Base-by-base conservation (phyloP, 306 rosid genomes). In the Inga oerstediana region DNA sequence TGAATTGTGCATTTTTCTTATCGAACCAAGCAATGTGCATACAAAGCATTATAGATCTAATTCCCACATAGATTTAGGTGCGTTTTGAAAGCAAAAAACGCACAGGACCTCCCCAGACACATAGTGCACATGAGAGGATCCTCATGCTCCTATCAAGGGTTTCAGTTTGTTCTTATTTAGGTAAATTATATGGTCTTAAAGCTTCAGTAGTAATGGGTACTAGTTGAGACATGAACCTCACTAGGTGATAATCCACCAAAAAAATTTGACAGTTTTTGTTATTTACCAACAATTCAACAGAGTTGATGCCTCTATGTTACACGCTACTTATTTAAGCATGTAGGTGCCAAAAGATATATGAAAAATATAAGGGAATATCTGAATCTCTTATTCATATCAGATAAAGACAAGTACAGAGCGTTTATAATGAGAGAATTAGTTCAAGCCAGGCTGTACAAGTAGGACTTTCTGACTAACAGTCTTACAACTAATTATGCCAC, bases 121-220 rank as follows among this genome's bases (percentile, higher is more conserved):
- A 10, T 10, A 3, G 24, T 54, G 61, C 61, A 54, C 10, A 16
- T 16, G 22, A 19, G 10, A 54, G 22, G 12, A 56, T 20, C 62
- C 62, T 56, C 62, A 56, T 56, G 62, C 27, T 56, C n/a, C 62
- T 56, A 56, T 2, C 15, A 43, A 41, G 39, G 84, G 61, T 79
- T 70, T 79, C 59, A 10, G 70, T 69, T 79, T 35, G 2, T 70
- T 70, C 73, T n/a, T 19, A 32, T 72, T 44, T 32, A 44, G 64
- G 67, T 20, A 34, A 35, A 58, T 66, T 9, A 54, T 22, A 41
- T 52, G 82, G 46, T 32, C 30, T 17, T 3, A 34, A 32, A 7
- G 48, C 46, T 72, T 59, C 45, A 30, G 14, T 56, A 16, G 62
- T 52, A 19, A 58, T 8, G 16, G 13, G 16, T 24, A 27, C 61